Percentiles rank a stretch among this genome's conserved stretches.
Evolutionary conservation across 176 grass and related monocot genomes (phyloP).

Genomic region (barley (Hordeum vulgare)): MorexV3_pseudomolecules_assembly NC_058524.1:167222224-167222723

Average conservation of each 20-base stretch:
- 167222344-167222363: background rate
- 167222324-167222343: background rate
- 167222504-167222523: no score
- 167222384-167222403: background rate
- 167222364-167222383: background rate
- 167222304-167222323: background rate
- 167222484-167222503: background rate
- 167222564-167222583: background rate
- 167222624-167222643: background rate
- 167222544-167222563: background rate
- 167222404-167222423: background rate
- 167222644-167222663: background rate
- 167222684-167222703: background rate
- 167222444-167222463: no score
- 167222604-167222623: background rate
- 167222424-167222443: background rate
- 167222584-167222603: background rate
- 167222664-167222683: background rate
- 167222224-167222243: background rate
- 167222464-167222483: no score
- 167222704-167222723: conserved; percentile 19
- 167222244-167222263: background rate
- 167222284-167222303: background rate
- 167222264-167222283: background rate
- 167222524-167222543: no score